Evolutionary conservation across 2,329 filamentous ascomycete genomes (phyloP), one percentile per base, ranked within the genome.

Genomic region (Fusarium falciforme): DNA sequence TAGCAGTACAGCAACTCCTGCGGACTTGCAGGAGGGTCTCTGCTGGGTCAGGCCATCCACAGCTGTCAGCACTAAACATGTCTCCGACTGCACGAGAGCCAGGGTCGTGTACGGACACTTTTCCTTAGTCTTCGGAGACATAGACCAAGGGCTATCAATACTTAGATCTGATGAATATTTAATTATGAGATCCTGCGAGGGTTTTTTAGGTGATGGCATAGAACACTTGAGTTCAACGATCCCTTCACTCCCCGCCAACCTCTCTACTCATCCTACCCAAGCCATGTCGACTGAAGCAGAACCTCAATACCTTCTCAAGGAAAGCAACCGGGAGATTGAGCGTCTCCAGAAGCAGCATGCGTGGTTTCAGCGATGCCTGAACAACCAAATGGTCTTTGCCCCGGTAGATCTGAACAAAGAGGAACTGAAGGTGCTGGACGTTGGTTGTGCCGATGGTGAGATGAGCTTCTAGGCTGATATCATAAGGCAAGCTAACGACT

Each of bases 401-500:
- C 70, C 60, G 0, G 12, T 73, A 8, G 33, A 36, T 6, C 14
- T 59, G 2, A 20, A 64, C 5, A 64, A 59, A 40, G 20, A 61
- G 17, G 59, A 42, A 3, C 14, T 73, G 7, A 67, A 5, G 10
- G 14, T 73, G 11, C 55, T 71, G 0, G 70, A 73, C 4, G 66
- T 71, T 3, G 71, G 71, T 11, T 73, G 70, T 25, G 71, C 71
- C 14, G 62, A 73, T 17, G 70, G 62, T 67, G 11, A 27, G 35
- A 29, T 1, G 7, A 6, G 2, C 25, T 11, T 4, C 1, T 4
- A 12, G 11, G 9, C 17, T 3, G 0, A 9, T 14, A 5, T 2
- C 9, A 1, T n/a, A 1, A 6, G 2, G 1, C 16, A 44, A n/a
- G 35, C 10, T 42, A n/a, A 2, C 14, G 0, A 3, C 3, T 16